Evolutionary conservation across 164 flowering plant genomes (phyloP).

Genomic region (Platanus orientalis): DNA sequence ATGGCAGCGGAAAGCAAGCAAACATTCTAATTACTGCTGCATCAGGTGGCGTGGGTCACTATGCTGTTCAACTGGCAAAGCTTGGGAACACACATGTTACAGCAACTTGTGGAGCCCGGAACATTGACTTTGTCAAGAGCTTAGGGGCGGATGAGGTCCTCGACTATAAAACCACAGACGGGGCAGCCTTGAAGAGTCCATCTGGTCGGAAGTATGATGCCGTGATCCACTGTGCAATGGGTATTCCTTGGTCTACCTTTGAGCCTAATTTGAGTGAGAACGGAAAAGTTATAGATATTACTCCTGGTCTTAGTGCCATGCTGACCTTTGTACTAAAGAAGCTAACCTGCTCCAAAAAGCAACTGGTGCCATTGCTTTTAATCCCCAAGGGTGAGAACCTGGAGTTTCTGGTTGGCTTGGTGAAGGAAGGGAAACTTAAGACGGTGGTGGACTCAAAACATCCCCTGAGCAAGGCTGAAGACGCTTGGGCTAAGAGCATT

Average conservation of each 20-base stretch:
- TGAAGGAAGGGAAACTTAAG: conserved; percentile 49
- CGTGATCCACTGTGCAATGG: conserved; percentile 41
- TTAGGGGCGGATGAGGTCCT: conserved; percentile 55
- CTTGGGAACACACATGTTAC: conserved; percentile 48
- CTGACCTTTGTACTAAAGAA: conserved; percentile 27
- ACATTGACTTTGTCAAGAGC: conserved; percentile 41
- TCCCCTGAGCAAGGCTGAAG: conserved; percentile 44
- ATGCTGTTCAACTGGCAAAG: conserved; percentile 54
- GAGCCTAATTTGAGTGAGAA: conserved; percentile 38
- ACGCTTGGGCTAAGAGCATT: conserved; percentile 48
- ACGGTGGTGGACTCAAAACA: conserved; percentile 41
- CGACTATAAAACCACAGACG: conserved; percentile 47
- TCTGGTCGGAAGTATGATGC: conserved; percentile 49
- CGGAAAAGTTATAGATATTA: conserved; percentile 44
- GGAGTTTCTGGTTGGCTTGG: conserved; percentile 32
- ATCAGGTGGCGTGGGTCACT: conserved; percentile 53
- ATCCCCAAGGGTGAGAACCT: conserved; percentile 29
- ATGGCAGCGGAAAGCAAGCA: conserved; percentile 22
- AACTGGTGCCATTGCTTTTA: conserved; percentile 29
- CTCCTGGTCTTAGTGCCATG: conserved; percentile 24
- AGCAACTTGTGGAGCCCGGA: conserved; percentile 57
- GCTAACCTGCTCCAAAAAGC: conserved; percentile 44
- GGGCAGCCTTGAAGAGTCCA: conserved; percentile 44
- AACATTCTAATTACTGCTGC: conserved; percentile 51
- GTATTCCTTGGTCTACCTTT: conserved; percentile 41